Percentiles rank a stretch among this genome's conserved stretches.
Conservation (phyloP, 1,284 basidiomycete species). For the Trichosporon coremiiforme region DNA sequence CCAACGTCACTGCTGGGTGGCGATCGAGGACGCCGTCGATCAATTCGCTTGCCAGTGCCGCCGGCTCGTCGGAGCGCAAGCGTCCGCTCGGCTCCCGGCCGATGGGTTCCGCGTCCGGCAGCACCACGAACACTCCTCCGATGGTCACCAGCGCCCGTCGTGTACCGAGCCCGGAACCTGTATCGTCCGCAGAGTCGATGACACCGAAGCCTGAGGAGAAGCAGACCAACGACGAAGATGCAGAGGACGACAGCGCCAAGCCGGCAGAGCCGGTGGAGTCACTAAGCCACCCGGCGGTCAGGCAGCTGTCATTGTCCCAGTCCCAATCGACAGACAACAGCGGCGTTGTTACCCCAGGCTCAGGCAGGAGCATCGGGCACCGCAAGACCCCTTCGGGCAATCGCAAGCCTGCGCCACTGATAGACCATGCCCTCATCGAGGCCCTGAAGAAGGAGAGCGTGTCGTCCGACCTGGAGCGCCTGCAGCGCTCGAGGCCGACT, state of each 20-base stretch:
- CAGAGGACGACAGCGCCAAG: not conserved
- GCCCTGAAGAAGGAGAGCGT: slow-evolving; percentile 14
- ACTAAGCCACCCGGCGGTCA: not conserved
- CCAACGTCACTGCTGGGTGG: not conserved
- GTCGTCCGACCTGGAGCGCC: slow-evolving; percentile 6
- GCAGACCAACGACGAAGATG: not conserved
- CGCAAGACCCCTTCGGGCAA: slow-evolving; percentile 11
- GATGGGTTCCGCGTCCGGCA: not conserved
- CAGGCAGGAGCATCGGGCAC: slow-evolving; percentile 12
- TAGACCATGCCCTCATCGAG: slow-evolving; percentile 20
- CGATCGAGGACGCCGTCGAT: slow-evolving; percentile 6
- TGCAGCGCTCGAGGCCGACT: slow-evolving; percentile 9
- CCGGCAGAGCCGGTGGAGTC: not conserved
- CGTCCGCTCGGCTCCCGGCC: not conserved
- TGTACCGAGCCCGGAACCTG: not conserved
- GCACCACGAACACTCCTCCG: not conserved
- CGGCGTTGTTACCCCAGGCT: not conserved
- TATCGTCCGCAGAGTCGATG: not conserved
- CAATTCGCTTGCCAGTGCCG: slow-evolving; percentile 2
- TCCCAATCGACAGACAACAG: slow-evolving; percentile 16
- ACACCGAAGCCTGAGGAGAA: not conserved
- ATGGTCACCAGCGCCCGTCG: slow-evolving; percentile 11
- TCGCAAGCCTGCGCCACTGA: slow-evolving; percentile 22
- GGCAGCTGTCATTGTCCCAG: slow-evolving; percentile 20
- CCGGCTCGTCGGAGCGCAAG: slow-evolving; percentile 1